Conservation (phyloP, 2,329 filamentous ascomycete species). For the Aureobasidium leucospermi region DNA sequence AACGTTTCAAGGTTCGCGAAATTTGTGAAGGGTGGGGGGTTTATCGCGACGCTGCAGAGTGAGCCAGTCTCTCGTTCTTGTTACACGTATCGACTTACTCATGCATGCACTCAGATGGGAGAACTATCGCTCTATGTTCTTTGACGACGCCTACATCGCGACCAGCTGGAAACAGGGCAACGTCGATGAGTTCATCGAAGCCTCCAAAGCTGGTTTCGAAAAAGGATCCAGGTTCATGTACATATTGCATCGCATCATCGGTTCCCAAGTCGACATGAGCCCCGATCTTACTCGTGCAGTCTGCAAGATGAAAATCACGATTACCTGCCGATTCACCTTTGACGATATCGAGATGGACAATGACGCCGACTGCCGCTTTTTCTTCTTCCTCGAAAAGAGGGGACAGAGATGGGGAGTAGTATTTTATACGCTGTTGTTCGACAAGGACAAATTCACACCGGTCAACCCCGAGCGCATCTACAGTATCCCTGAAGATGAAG, state of each 20-base stretch:
- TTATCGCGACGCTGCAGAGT: conserved; percentile 14
- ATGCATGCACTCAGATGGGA: not conserved
- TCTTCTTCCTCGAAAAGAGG: conserved; percentile 18
- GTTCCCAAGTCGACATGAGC: conserved; percentile 17
- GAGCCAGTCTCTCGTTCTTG: not conserved
- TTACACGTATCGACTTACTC: not conserved
- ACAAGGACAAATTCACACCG: conserved; percentile 29
- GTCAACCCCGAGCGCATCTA: conserved; percentile 14
- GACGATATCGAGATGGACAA: conserved; percentile 18
- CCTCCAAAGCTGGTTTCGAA: conserved; percentile 13
- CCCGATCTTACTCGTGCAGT: conserved; percentile 13
- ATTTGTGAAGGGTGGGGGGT: conserved; percentile 12
- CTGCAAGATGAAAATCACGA: conserved; percentile 19
- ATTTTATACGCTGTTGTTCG: conserved; percentile 24
- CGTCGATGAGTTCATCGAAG: conserved; percentile 15
- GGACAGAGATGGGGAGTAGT: conserved; percentile 15
- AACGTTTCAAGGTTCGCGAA: conserved; percentile 11
- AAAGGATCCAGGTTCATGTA: conserved; percentile 15
- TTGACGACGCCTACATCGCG: conserved; percentile 15
- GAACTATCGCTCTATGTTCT: conserved; percentile 14
- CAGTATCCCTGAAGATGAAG: conserved; percentile 17
- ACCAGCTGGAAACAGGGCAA: conserved; percentile 14
- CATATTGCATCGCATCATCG: conserved; percentile 18
- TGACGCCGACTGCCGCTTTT: conserved; percentile 17
- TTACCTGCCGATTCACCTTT: conserved; percentile 18